Evolutionary conservation across 2,329 filamentous ascomycete genomes (phyloP).

Genomic region (Ophiocordyceps sinensis): DNA sequence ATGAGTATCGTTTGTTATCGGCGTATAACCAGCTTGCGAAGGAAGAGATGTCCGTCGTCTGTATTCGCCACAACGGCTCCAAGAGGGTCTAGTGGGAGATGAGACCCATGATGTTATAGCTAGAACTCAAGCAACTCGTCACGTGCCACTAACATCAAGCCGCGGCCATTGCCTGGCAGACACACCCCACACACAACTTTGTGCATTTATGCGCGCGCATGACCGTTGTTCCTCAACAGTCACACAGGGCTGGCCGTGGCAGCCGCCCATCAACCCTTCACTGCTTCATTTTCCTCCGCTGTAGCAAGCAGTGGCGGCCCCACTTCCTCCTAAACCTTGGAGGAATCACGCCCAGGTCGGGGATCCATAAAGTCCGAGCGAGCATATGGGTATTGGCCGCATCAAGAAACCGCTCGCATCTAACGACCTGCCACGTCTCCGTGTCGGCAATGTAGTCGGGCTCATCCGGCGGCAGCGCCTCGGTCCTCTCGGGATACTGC

Average conservation of each 20-base stretch:
- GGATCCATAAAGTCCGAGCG: slow-evolving; percentile 70
- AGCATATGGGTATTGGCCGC: slow-evolving; percentile 57
- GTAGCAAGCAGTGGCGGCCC: slow-evolving; percentile 78
- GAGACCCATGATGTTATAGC: neutral
- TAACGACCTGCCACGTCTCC: slow-evolving; percentile 62
- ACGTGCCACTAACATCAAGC: neutral
- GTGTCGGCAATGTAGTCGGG: slow-evolving; percentile 65
- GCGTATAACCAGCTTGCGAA: too few relatives aligned
- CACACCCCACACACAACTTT: neutral
- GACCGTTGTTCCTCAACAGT: too few relatives aligned
- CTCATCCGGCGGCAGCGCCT: slow-evolving; percentile 48
- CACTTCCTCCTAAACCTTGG: slow-evolving; percentile 58
- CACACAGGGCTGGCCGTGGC: too few relatives aligned
- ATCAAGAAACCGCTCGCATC: slow-evolving; percentile 72
- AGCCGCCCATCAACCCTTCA: too few relatives aligned
- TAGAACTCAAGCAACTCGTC: neutral
- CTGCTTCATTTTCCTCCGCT: slow-evolving; percentile 9
- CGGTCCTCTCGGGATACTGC: slow-evolving; percentile 48
- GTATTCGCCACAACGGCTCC: too few relatives aligned
- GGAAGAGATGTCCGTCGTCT: too few relatives aligned
- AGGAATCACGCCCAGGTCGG: slow-evolving; percentile 55
- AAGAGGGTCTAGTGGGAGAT: neutral
- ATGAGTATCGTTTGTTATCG: neutral
- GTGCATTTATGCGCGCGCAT: too few relatives aligned
- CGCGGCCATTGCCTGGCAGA: neutral